phyloP scores from a whole-genome alignment of 768 basidiomycete species.

The Termitomyces heimii region DNA sequence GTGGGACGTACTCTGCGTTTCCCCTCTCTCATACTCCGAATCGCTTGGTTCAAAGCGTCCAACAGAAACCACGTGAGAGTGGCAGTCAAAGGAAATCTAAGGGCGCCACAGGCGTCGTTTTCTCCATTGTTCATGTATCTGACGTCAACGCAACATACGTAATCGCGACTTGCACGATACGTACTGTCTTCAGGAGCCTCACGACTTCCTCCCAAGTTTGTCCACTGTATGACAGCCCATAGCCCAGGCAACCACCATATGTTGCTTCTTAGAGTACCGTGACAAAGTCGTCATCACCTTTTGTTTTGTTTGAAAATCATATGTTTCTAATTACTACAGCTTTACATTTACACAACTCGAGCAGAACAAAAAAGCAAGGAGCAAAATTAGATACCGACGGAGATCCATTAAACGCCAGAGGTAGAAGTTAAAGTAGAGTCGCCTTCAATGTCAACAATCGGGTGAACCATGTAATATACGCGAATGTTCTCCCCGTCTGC shows the following conservation, averaged over 20 bases:
- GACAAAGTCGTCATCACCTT: neutral
- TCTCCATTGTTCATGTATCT: too few species aligned
- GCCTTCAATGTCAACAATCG: constrained; percentile 70
- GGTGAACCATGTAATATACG: constrained; percentile 88
- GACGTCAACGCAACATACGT: too few species aligned
- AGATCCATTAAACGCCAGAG: constrained; percentile 7
- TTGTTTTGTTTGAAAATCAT: neutral
- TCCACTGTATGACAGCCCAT: neutral
- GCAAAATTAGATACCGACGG: neutral
- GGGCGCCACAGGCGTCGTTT: too few species aligned
- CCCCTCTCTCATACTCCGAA: constrained; percentile 73
- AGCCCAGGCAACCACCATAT: neutral
- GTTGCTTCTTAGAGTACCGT: neutral
- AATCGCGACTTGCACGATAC: too few species aligned
- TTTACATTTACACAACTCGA: constrained; percentile 4
- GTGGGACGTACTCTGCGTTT: constrained; percentile 43
- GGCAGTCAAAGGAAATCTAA: too few species aligned
- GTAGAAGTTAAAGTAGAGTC: constrained; percentile 37
- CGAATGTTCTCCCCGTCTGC: constrained; percentile 55
- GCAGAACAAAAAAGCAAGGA: constrained; percentile 12
- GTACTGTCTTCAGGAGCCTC: too few species aligned
- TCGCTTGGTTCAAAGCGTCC: constrained; percentile 74
- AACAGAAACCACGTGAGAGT: constrained; percentile 48
- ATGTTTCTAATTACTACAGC: constrained; percentile 2
- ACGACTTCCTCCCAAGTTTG: too few species aligned